phyloP scores from a whole-genome alignment of 2,329 filamentous ascomycete genomes.

The Basipetospora chlamydospora region DNA sequence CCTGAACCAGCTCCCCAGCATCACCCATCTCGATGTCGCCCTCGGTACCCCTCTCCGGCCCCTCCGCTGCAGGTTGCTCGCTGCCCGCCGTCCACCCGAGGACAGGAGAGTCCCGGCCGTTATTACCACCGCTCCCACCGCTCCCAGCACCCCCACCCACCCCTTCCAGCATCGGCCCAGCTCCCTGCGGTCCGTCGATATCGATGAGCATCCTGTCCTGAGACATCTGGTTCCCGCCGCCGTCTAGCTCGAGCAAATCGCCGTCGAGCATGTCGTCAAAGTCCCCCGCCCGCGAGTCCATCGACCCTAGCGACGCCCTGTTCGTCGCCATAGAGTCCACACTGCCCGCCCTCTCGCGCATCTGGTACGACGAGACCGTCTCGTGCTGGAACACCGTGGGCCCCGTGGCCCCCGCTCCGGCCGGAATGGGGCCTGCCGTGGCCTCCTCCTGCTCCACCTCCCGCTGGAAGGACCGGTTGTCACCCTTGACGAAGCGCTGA shows the following conservation, averaged over 20 bases:
- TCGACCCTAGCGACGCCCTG: conserved; percentile 14
- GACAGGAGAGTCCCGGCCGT: neutral
- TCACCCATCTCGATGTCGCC: neutral
- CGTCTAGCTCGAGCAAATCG: neutral
- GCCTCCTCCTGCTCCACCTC: conserved; percentile 27
- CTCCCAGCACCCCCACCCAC: neutral
- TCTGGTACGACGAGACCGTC: conserved; percentile 1
- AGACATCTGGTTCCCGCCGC: neutral
- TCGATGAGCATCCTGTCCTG: too few relatives aligned
- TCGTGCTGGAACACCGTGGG: conserved; percentile 10
- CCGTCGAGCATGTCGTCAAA: conserved; percentile 5
- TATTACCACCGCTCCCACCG: neutral
- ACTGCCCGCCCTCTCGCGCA: conserved; percentile 6
- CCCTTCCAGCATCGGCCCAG: neutral
- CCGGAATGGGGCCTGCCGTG: neutral
- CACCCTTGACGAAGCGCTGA: conserved; percentile 32
- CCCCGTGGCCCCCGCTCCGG: conserved; percentile 10
- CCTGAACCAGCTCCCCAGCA: neutral
- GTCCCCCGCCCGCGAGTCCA: conserved; percentile 8
- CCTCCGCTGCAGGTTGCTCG: too few relatives aligned
- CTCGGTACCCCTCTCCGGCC: neutral
- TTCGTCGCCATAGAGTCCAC: conserved; percentile 24
- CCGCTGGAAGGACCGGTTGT: conserved; percentile 36
- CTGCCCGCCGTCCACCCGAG: neutral
- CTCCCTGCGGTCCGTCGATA: too few relatives aligned